Base-by-base conservation (phyloP, 2,329 filamentous ascomycete genomes). In the Xylariaceae sp. region DNA sequence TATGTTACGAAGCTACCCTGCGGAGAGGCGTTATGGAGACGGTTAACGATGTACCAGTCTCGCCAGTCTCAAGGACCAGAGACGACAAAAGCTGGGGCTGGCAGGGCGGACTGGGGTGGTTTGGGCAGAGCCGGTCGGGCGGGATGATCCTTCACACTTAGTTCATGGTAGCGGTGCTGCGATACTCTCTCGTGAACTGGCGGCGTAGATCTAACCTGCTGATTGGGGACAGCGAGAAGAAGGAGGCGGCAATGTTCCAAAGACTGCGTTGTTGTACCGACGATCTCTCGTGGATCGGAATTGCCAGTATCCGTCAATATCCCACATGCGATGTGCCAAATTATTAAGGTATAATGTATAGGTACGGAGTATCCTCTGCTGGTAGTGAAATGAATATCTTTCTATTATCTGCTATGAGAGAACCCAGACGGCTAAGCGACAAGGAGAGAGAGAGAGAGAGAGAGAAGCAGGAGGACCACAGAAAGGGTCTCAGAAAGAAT, bases 121-220 rank as follows among this genome's bases (percentile, higher is more conserved):
- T 42, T 50, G 36, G 41, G 35, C 22, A 27, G 49, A 49, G 53
- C 55, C 48, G 48, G 53, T 49, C 50, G 51, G 53, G 55, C 55
- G 48, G 48, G 53, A 48, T 49, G 45, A 46, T 27, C 44, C 22
- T 27, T 27, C 22, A 27, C 4, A 27, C 22, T 55, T 55, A 57
- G 53, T 51, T 51, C 55, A 57, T 57, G 49, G 53, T 50, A 54
- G 50, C 53, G 49, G 43, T 27, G 22, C 7, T 27, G 22, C 22
- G 22, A 27, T 7, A 27, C 22, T 27, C 22, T 27, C 22, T 27
- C 22, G 22, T 27, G 22, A 27, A 27, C 22, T 27, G 22, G 22
- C 22, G 22, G 22, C 22, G 4, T 27, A 7, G 22, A 27, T 27
- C 22, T 27, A 27, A 27, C 4, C 22, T 27, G 4, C 18, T 18